Conservation (phyloP, 179 eudicot species). For the Vitellaria paradoxa region DNA sequence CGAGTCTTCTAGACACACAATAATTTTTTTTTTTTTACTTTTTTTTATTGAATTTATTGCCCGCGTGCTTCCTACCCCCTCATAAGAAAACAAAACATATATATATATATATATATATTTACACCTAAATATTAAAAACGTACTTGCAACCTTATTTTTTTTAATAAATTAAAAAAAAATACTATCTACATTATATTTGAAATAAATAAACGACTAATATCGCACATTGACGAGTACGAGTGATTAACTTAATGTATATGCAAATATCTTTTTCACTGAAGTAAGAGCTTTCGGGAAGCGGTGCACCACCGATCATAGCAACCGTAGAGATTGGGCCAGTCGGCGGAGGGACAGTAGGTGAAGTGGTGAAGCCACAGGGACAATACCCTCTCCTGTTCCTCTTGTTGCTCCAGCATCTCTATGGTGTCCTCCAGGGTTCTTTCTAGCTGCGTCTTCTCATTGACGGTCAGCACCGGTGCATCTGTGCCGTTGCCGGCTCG, state of each 20-base stretch:
- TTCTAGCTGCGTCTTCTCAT: slow-evolving; percentile 58
- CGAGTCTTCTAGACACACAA: no score
- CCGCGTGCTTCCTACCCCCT: no score
- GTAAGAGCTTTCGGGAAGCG: slow-evolving; percentile 46
- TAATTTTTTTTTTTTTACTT: no score
- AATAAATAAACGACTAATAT: no score
- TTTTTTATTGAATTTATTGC: no score
- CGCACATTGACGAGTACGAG: no score
- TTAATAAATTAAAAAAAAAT: no score
- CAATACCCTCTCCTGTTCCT: slow-evolving; percentile 59
- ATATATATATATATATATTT: no score
- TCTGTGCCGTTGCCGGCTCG: slow-evolving; percentile 71
- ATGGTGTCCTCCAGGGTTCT: slow-evolving; percentile 49
- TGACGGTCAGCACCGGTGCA: slow-evolving; percentile 55
- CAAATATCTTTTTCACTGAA: slow-evolving; percentile 9
- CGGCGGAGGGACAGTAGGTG: slow-evolving; percentile 68
- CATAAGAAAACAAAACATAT: no score
- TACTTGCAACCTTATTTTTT: no score
- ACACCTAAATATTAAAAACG: no score
- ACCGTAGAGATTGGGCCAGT: slow-evolving; percentile 77
- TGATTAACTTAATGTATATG: background rate
- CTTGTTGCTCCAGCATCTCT: slow-evolving; percentile 37
- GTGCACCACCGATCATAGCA: slow-evolving; percentile 66
- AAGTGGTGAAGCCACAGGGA: slow-evolving; percentile 83
- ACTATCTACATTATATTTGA: no score